A percentile compares a stretch with the other conserved stretches of the same genome.
Conservation (phyloP, 345 rosid genomes). For the Diplotaxis tenuifolia region DNA sequence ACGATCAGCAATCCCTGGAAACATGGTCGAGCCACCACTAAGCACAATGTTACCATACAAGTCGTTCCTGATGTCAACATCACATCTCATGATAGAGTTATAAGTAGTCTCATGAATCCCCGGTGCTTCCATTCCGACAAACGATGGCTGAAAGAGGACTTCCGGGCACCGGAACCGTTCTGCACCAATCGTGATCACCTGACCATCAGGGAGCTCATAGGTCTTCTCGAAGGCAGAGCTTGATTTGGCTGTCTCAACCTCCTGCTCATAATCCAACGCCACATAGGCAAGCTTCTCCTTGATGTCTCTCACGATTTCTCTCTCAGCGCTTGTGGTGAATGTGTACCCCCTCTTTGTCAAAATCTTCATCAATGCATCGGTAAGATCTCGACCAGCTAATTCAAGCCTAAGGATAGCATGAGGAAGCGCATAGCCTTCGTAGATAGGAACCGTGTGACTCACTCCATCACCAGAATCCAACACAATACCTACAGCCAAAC, state of each 20-base stretch:
- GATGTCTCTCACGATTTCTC: constrained; percentile 89
- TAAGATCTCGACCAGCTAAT: constrained; percentile 77
- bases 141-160: constrained; percentile 80
- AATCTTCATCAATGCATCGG: constrained; percentile 75
- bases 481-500: constrained; percentile 51
- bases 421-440: constrained; percentile 78
- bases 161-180: constrained; percentile 87
- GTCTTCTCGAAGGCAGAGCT: constrained; percentile 72
- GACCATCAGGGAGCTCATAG: constrained; percentile 81
- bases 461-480: constrained; percentile 86
- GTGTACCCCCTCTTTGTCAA: constrained; percentile 85
- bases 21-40: constrained; percentile 86
- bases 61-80: constrained; percentile 80
- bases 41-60: constrained; percentile 78
- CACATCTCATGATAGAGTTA: constrained; percentile 87
- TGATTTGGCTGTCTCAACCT: constrained; percentile 73
- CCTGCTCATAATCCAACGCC: constrained; percentile 79
- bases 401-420: constrained; percentile 86
- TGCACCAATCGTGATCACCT: constrained; percentile 80
- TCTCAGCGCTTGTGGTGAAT: constrained; percentile 83
- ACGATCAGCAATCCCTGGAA: constrained; percentile 75
- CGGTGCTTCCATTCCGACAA: constrained; percentile 90
- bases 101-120: constrained; percentile 84
- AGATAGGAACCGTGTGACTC: constrained; percentile 76
- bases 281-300: constrained; percentile 83